Base-by-base conservation (phyloP, 2,329 filamentous ascomycete genomes). In the Purpureocillium takamizusanense region DNA sequence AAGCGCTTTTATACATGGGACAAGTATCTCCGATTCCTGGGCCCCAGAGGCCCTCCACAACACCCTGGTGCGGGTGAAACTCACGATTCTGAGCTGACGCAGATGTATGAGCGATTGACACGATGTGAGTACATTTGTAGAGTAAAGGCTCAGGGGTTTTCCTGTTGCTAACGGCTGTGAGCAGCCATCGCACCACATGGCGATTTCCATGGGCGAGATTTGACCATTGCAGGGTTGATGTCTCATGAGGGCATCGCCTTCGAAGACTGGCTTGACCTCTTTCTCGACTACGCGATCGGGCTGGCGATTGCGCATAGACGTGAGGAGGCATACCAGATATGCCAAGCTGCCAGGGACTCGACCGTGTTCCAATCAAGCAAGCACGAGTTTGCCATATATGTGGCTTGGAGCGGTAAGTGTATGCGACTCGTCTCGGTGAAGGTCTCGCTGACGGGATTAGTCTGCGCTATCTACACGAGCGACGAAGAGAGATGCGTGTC, bases 201-300 rank as follows among this genome's bases (percentile, higher is more conserved):
- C n/a, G 42, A 44, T 13, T 38, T 45, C n/a, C n/a, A 23, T 7
- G 32, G 34, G 13, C 31, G 33, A 30, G 39, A 41, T 31, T 13
- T 16, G 30, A 36, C 33, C 11, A 30, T 23, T 16, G 21, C 38
- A 9, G 31, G 31, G 21, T 12, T 43, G 29, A 47, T 40, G 17
- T 34, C 55, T 42, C 89, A 87, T 53, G 81, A 86, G 47, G 84
- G 83, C 7, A 85, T 97, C 34, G 67, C 79, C 0, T 95, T 97
- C 53, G 70, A 81, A 41, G 74, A 79, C 34, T 98, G 92, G 92
- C 73, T 95, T 3, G 85, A 94, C 48, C 72, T 95, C 1, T 95
- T 98, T 55, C 73, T 94, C 28, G 85, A 92, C 52, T 94, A 94
- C 55, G 84, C 88, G 3, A 70, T 95, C 35, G 70, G 81, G 5